These are phyloP conservation scores for Heracleum sosnowskyi DNA, from an alignment of 129 eudicot species.

Conservation along the genomic window DNA sequence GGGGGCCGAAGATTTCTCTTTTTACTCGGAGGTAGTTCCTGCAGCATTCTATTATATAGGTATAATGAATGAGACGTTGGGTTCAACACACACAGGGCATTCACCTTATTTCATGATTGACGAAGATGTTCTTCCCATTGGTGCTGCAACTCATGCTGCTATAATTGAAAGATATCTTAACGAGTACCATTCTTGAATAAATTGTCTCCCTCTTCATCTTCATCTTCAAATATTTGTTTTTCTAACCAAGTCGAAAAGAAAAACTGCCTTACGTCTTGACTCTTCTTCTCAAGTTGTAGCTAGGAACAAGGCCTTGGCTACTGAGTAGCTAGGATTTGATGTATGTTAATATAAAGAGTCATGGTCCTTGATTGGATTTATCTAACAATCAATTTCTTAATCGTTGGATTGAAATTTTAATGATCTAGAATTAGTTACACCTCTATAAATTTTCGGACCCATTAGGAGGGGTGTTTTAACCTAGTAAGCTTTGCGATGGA, in stretches of 20 bases:
- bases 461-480: no score
- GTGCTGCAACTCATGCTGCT: slow-evolving; percentile 91
- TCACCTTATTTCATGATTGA: slow-evolving; percentile 93
- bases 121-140: slow-evolving; percentile 73
- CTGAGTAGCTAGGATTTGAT: background rate
- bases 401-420: no score
- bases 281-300: background rate
- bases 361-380: no score
- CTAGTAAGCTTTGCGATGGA: no score
- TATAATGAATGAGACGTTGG: slow-evolving; percentile 70
- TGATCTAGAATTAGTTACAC: no score
- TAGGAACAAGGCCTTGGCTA: background rate
- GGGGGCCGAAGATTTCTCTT: slow-evolving; percentile 95
- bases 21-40: slow-evolving; percentile 71
- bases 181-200: slow-evolving; percentile 20
- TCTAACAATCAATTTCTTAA: no score
- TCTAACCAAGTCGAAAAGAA: background rate
- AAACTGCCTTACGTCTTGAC: background rate
- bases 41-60: slow-evolving; percentile 80
- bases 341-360: background rate
- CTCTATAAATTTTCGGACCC: no score
- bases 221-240: background rate
- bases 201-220: background rate
- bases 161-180: slow-evolving; percentile 76
- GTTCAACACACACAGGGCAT: slow-evolving; percentile 59